Conservation (phyloP, 2,329 filamentous ascomycete genomes). For the Endothia cerciana region DNA sequence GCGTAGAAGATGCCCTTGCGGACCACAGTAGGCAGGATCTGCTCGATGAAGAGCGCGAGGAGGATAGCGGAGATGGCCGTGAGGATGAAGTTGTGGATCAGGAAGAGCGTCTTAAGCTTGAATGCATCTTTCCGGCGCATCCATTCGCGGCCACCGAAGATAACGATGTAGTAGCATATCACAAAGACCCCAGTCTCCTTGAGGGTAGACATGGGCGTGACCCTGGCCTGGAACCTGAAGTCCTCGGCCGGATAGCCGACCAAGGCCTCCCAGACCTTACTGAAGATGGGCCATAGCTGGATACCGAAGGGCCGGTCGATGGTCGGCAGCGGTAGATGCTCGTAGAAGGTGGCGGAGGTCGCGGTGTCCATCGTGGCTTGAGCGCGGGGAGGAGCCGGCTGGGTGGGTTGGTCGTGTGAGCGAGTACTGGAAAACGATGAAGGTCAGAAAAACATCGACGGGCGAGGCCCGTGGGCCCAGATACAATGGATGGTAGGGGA, state of each 20-base stretch:
- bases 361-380: slow-evolving; percentile 35
- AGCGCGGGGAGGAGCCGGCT: background rate
- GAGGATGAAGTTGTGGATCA: slow-evolving; percentile 95
- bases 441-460: background rate
- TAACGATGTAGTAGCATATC: slow-evolving; percentile 86
- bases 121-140: slow-evolving; percentile 88
- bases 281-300: slow-evolving; percentile 92
- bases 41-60: slow-evolving; percentile 85
- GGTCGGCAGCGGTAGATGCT: slow-evolving; percentile 70
- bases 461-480: background rate
- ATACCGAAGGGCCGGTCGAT: slow-evolving; percentile 92
- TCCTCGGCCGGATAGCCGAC: slow-evolving; percentile 83
- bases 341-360: slow-evolving; percentile 50
- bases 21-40: slow-evolving; percentile 81
- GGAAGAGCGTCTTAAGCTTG: slow-evolving; percentile 87
- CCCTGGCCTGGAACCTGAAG: slow-evolving; percentile 80
- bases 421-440: background rate
- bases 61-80: slow-evolving; percentile 82
- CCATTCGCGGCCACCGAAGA: slow-evolving; percentile 88
- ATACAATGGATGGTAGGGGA: background rate
- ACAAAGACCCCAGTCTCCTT: slow-evolving; percentile 81
- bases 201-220: slow-evolving; percentile 89
- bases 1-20: slow-evolving; percentile 84
- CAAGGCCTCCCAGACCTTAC: slow-evolving; percentile 76
- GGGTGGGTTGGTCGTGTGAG: background rate